Conservation (phyloP, 2,329 filamentous ascomycete genomes). For the Fusarium nanum region DNA sequence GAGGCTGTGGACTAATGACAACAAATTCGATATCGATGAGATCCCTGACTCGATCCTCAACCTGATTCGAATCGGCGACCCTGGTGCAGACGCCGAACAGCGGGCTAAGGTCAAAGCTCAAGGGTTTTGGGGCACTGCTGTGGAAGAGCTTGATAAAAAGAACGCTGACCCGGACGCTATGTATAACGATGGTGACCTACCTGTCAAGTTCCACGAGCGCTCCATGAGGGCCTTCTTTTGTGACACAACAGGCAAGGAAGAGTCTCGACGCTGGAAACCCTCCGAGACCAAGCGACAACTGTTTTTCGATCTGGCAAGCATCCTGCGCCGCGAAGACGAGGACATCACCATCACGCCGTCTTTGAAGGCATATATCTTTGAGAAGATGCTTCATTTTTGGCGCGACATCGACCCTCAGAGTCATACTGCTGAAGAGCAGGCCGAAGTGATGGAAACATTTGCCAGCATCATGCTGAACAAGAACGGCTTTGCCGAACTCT, state of each 20-base stretch:
- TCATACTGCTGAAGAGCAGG: neutral
- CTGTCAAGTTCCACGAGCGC: constrained; percentile 47
- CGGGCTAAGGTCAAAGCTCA: constrained; percentile 4
- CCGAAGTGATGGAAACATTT: neutral
- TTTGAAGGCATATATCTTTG: neutral
- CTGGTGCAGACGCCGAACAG: constrained; percentile 40
- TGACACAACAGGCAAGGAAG: neutral
- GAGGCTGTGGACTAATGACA: constrained; percentile 28
- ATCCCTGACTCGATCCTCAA: constrained; percentile 43
- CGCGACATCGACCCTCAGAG: neutral
- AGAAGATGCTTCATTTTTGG: neutral
- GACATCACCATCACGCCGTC: rapidly evolving
- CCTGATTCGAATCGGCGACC: constrained; percentile 45
- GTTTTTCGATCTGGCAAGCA: neutral
- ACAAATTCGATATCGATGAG: constrained; percentile 44
- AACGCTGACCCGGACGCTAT: constrained; percentile 22
- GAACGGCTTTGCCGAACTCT: neutral
- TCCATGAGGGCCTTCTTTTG: constrained; percentile 48
- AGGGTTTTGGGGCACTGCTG: constrained; percentile 1
- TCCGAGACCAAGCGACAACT: constrained; percentile 42
- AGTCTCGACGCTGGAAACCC: constrained; percentile 5
- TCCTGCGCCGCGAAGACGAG: no score
- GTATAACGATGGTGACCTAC: constrained; percentile 45
- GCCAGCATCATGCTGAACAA: neutral
- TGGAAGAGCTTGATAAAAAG: constrained; percentile 39